A percentile compares a stretch with the other conserved stretches of the same genome.
Conservation (phyloP, 192 early-diverging fungal species). For the Cetraspora pellucida region DNA sequence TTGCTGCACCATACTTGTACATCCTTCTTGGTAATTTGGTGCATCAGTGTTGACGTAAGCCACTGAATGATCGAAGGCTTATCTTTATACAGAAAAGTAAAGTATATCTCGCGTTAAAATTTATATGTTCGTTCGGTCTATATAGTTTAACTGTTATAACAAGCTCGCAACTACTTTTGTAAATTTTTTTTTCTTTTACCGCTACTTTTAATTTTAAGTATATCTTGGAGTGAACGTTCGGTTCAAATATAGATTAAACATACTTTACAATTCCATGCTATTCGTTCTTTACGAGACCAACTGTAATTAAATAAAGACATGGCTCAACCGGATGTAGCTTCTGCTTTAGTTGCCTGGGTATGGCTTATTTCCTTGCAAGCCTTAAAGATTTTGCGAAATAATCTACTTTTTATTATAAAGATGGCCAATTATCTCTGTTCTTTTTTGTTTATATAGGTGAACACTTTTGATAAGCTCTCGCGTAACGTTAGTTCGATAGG, state of each 20-base stretch:
- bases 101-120: background rate
- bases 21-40: background rate
- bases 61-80: slow-evolving; percentile 1
- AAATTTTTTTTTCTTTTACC: background rate
- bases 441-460: slow-evolving; percentile 48
- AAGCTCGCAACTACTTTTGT: background rate
- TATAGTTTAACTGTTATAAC: background rate
- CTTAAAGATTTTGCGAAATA: background rate
- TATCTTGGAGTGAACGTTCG: background rate
- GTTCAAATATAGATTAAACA: background rate
- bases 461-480: slow-evolving; percentile 62
- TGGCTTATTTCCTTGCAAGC: background rate
- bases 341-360: slow-evolving; percentile 50
- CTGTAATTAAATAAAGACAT: background rate
- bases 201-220: background rate
- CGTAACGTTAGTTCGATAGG: slow-evolving; percentile 46
- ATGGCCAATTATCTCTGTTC: background rate
- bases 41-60: slow-evolving; percentile 5
- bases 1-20: too few relatives aligned
- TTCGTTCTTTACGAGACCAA: background rate
- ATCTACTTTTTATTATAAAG: background rate
- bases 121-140: background rate
- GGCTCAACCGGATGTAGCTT: background rate
- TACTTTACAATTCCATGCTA: background rate
- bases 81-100: background rate